Percentiles rank a stretch among this genome's conserved stretches.
Evolutionary conservation across 1,284 basidiomycete species (phyloP).

Genomic region (Sanguinoderma infundibulare): DNA sequence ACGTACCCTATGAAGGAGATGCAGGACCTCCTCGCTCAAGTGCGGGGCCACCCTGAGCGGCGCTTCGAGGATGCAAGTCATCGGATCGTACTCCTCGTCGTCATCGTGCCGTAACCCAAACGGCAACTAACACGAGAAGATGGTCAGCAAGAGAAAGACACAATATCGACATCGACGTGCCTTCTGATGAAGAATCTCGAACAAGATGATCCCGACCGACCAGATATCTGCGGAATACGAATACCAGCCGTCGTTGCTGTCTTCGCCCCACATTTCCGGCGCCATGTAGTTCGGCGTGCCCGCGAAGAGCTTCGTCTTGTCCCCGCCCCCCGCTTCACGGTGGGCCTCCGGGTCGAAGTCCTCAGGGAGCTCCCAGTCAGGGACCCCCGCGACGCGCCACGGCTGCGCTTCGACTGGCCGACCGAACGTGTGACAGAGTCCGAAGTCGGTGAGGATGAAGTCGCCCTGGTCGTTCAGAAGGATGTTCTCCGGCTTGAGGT

Average conservation of each 20-base stretch:
- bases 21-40: background rate
- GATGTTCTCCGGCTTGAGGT: conserved; percentile 59
- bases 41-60: background rate
- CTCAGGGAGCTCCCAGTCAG: background rate
- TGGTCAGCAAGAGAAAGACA: background rate
- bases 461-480: conserved; percentile 49
- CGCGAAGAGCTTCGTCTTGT: conserved; percentile 8
- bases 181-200: conserved; percentile 55
- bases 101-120: conserved; percentile 10
- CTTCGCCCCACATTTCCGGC: conserved; percentile 54
- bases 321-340: background rate
- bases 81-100: conserved; percentile 4
- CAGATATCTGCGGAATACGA: conserved; percentile 46
- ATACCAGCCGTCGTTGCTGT: conserved; percentile 38
- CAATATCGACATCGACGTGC: background rate
- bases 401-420: conserved; percentile 38
- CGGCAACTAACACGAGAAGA: conserved; percentile 16
- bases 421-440: conserved; percentile 62
- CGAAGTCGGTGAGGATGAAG: conserved; percentile 69
- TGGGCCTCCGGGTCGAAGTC: background rate
- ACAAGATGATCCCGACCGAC: conserved; percentile 59
- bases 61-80: background rate
- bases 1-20: conserved; percentile 4
- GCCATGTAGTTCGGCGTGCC: conserved; percentile 57
- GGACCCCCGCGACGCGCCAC: conserved; percentile 38